A percentile compares a stretch with the other conserved stretches of the same genome.
Evolutionary conservation across 176 grass and related monocot genomes (phyloP).

Genomic region (Melocanna baccifera): DNA sequence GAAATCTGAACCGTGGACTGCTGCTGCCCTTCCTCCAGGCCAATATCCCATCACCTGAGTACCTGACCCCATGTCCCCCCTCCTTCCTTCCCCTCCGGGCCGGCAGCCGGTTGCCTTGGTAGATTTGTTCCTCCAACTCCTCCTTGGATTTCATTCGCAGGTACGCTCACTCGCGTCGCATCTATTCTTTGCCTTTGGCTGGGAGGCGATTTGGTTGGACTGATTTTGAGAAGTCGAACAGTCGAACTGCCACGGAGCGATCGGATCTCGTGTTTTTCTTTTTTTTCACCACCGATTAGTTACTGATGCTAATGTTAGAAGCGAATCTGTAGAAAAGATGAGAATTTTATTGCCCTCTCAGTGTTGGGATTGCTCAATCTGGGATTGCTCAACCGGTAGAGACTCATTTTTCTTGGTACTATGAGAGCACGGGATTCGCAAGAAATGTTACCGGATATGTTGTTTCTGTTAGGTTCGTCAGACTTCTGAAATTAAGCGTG

Average conservation of each 20-base stretch:
- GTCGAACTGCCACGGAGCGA: neutral
- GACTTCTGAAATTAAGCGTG: neutral
- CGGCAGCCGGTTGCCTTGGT: neutral
- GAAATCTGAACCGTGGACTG: neutral
- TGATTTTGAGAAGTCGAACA: neutral
- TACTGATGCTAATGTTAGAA: neutral
- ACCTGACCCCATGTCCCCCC: neutral
- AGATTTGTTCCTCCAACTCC: neutral
- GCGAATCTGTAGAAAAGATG: neutral
- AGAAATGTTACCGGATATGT: neutral
- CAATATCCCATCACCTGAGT: neutral
- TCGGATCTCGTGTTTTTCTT: constrained; percentile 10
- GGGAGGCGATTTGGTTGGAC: neutral
- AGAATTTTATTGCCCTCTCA: neutral
- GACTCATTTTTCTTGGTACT: neutral
- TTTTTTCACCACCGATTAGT: neutral
- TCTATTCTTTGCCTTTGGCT: neutral
- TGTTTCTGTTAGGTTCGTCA: neutral
- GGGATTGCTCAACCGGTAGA: neutral
- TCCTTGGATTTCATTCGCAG: neutral
- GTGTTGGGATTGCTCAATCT: neutral
- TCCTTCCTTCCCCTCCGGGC: neutral
- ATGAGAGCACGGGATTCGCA: neutral
- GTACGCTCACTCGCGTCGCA: neutral
- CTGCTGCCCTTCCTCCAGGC: neutral